phyloP scores from a whole-genome alignment of 139 green algal species.

The Tetratostichococcus sp. region DNA sequence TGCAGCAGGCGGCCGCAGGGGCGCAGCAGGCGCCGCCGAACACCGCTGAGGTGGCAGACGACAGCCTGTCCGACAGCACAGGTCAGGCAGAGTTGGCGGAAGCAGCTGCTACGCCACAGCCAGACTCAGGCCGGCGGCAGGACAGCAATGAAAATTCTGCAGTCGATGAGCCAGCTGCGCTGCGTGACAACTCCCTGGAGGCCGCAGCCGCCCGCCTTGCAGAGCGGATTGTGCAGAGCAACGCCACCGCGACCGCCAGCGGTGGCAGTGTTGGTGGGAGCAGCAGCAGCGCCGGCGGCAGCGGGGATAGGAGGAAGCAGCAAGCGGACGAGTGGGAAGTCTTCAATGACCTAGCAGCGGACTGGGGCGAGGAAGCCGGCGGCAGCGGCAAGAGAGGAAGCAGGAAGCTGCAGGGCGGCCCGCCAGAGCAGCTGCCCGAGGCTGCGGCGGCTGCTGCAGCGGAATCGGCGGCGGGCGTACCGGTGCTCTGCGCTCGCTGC shows the following conservation, averaged over 20 bases:
- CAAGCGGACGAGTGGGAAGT: neutral
- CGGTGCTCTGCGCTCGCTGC: conserved; percentile 84
- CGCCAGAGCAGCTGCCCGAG: neutral
- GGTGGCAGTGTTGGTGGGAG: too few relatives aligned
- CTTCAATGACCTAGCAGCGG: neutral
- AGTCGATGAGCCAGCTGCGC: too few relatives aligned
- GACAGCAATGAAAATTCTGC: too few relatives aligned
- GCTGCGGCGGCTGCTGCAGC: conserved; percentile 8
- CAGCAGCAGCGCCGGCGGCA: neutral
- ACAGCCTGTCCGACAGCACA: too few relatives aligned
- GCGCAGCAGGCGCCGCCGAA: neutral
- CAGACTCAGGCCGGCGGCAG: neutral
- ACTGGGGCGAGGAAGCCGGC: neutral
- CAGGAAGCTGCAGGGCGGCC: neutral
- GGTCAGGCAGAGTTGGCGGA: neutral
- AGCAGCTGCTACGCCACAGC: neutral
- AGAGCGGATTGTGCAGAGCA: neutral
- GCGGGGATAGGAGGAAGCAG: too few relatives aligned
- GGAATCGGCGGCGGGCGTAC: conserved; percentile 6
- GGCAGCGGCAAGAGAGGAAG: neutral
- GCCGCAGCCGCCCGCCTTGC: neutral
- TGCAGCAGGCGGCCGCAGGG: conserved; percentile 8
- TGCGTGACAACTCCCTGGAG: neutral
- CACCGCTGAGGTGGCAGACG: too few relatives aligned
- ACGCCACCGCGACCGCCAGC: too few relatives aligned